Evolutionary conservation across 768 basidiomycete species (phyloP), one percentile per base, ranked within the genome.

Genomic region (Pholiota molesta): DNA sequence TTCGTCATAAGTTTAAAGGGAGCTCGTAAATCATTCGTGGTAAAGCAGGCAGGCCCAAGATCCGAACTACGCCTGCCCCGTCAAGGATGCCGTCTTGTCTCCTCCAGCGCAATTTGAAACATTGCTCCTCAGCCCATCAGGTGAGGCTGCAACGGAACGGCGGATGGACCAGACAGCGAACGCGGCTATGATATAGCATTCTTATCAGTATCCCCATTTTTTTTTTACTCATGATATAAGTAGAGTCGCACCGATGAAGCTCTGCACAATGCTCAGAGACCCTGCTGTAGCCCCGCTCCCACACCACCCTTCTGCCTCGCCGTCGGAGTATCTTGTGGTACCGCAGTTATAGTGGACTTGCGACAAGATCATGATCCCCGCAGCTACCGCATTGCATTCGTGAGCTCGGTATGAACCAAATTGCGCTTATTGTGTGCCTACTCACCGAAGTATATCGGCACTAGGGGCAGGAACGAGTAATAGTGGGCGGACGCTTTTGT

Each of bases 401-500:
- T 39, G 13, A 16, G 29, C 16, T 39, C 4, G 14, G 23, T 9
- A 13, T 17, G 17, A 11, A 6, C 7, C 5, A 44, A 17, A 3
- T 37, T 37, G 35, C 11, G 6, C 9, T 11, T 14, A 26, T 28
- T 14, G 23, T 11, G 21, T 23, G 10, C 2, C 11, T 21, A 44
- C 55, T 44, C 26, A 56, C 55, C 55, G 11, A 56, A 44, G 33
- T 26, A 56, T 44, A 56, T 23, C 5, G 28, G 11, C 6, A 29
- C 28, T 37, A 56, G 16, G n/a, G 40, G 21, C 23, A 53, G 3
- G 16, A 62, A 57, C 0, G 39, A 52, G 29, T 42, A 57, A 14
- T 57, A 33, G 11, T 57, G 61, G 2, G 52, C 35, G 14, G 23
- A 29, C 3, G 61, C 55, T 11, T 39, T 57, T 2, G 51, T 61